Conservation (phyloP, 495 filamentous ascomycete genomes). For the Bombardia bombarda region DNA sequence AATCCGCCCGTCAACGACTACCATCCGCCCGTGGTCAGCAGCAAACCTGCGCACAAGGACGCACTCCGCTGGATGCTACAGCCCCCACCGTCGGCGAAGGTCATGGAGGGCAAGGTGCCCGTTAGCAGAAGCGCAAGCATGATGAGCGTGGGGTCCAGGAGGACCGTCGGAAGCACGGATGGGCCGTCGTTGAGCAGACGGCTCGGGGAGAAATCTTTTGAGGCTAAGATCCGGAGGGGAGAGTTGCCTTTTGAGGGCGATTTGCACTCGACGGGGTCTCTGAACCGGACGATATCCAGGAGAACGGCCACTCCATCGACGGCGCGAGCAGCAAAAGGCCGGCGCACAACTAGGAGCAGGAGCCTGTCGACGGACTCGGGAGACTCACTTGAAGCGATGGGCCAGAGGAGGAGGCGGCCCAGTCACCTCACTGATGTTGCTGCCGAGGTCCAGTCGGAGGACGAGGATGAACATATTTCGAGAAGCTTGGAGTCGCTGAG, state of each 20-base stretch:
- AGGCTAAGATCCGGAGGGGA: conserved; percentile 30
- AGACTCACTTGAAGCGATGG: conserved; percentile 16
- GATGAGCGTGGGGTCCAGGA: conserved; percentile 23
- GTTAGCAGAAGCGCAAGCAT: conserved; percentile 43
- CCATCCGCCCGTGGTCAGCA: conserved; percentile 79
- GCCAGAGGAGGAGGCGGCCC: conserved; percentile 13
- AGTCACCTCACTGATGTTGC: conserved; percentile 12
- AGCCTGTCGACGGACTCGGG: conserved; percentile 31
- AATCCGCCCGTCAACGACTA: conserved; percentile 80
- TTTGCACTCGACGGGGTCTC: conserved; percentile 11
- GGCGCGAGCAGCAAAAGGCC: conserved; percentile 20
- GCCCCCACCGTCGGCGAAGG: conserved; percentile 70
- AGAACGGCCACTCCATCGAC: conserved; percentile 17
- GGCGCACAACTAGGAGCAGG: conserved; percentile 21
- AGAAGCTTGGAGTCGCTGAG: conserved; percentile 13
- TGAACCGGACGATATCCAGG: conserved; percentile 17
- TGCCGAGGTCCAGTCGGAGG: conserved; percentile 19
- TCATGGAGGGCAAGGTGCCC: conserved; percentile 77
- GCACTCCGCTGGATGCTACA: conserved; percentile 86
- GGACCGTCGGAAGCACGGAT: conserved; percentile 14
- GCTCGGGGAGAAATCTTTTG: conserved; percentile 29
- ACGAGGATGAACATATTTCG: conserved; percentile 14
- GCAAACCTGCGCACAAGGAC: conserved; percentile 53
- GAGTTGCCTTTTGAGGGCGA: conserved; percentile 24
- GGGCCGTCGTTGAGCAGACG: conserved; percentile 17